Base-by-base conservation (phyloP, 2,329 filamentous ascomycete species). In the Myrmaecium sp. region DNA sequence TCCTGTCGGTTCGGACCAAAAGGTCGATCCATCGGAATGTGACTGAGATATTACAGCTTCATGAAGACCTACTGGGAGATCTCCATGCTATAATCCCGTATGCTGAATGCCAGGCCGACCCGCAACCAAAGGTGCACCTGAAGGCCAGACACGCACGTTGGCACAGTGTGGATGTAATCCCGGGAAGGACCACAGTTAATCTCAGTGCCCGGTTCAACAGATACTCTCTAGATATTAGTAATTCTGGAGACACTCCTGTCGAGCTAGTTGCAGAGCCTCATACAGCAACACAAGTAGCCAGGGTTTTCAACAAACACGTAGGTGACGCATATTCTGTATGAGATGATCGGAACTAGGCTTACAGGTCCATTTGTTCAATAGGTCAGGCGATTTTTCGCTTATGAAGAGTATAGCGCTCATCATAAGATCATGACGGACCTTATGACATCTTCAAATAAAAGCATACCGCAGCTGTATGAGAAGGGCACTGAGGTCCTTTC, bases 381-480 rank as follows among this genome's bases (percentile, higher is more conserved):
- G 80, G 74, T 91, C 55, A 67, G 69, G 32, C 71, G 73, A 0
- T 89, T 95, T 53, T 77, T 79, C 44, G 62, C 76, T 26, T 98
- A 98, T 46, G 79, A 92, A 53, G 80, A 92, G 40, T 98, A 93
- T 47, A 79, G 80, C 18, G 77, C 78, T 27, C 86, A 86, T 44
- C 92, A 89, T 49, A 81, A 91, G 38, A 63, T 82, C 37, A 78
- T 94, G 60, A 71, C 77, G 24, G 72, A 77, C 36, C 81, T 92
- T 35, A 57, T 91, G 18, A 69, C 73, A 17, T 63, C 73, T 14
- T 64, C 75, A 10, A 70, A 78, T 34, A 66, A 72, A 32, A 67
- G 65, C 5, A 66, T 80, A 37, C 70, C 71, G 80, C 66, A 74
- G 23, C 65, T 69, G 4, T 86, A 83, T 43, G 83, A 93, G 42